These are phyloP conservation scores for Venustampulla echinocandica DNA, from an alignment of 495 filamentous ascomycete species.

Conservation along the genomic window DNA sequence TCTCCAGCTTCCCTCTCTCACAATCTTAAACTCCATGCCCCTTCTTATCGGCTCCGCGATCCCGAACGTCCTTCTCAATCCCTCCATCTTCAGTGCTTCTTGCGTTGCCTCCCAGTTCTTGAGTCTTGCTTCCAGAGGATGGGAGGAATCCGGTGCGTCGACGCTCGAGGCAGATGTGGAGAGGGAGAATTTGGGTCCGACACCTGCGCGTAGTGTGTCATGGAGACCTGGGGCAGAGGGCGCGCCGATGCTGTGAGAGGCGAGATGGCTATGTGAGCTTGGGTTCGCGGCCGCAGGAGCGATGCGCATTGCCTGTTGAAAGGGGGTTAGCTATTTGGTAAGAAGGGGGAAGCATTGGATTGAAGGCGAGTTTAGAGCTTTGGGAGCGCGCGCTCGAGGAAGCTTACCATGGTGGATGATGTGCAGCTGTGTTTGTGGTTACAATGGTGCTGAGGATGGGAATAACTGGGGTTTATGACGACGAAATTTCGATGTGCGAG, in stretches of 20 bases:
- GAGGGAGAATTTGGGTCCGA: conserved; percentile 45
- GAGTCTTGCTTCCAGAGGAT: conserved; percentile 88
- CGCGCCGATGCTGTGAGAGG: conserved; percentile 50
- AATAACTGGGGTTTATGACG: not conserved
- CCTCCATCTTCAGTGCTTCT: conserved; percentile 77
- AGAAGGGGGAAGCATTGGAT: not conserved
- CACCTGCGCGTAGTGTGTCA: conserved; percentile 79
- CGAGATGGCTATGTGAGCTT: conserved; percentile 49
- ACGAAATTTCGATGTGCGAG: conserved; percentile 1
- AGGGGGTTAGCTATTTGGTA: conserved; percentile 11
- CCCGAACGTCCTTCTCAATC: conserved; percentile 74
- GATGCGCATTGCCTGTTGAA: conserved; percentile 75
- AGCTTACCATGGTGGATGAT: conserved; percentile 40
- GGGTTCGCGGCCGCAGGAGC: conserved; percentile 55
- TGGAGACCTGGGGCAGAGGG: conserved; percentile 86
- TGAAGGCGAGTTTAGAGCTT: not conserved
- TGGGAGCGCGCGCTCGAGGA: not conserved
- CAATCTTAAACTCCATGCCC: conserved; percentile 92
- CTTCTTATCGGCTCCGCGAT: conserved; percentile 88
- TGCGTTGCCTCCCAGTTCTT: conserved; percentile 77
- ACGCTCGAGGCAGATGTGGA: conserved; percentile 30
- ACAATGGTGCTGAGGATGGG: not conserved
- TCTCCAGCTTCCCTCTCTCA: conserved; percentile 45
- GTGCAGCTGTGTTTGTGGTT: not conserved
- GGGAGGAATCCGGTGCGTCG: conserved; percentile 47